Evolutionary conservation across 139 green algal genomes (phyloP).

Genomic region (Penium margaritaceum): DNA sequence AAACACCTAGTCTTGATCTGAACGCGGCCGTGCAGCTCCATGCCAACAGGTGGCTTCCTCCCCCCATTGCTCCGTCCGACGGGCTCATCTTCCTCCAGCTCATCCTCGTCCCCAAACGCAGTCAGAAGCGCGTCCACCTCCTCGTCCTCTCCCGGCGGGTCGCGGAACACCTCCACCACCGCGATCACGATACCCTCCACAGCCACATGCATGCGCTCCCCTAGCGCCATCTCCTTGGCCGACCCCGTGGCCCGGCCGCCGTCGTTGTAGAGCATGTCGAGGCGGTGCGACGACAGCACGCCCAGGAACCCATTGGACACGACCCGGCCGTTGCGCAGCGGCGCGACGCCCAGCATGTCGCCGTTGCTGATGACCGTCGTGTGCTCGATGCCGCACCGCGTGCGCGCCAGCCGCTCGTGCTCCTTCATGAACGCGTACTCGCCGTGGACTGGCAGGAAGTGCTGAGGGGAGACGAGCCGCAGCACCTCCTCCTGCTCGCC

Average conservation of each 20-base stretch:
- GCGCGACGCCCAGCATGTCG: slow-evolving; percentile 83
- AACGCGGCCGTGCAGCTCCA: slow-evolving; percentile 47
- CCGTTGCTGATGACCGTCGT: slow-evolving; percentile 89
- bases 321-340: slow-evolving; percentile 63
- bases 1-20: slow-evolving; percentile 80
- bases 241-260: slow-evolving; percentile 76
- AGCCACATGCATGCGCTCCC: slow-evolving; percentile 72
- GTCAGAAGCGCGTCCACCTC: too few relatives aligned
- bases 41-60: too few relatives aligned
- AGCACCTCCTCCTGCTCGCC: slow-evolving; percentile 79
- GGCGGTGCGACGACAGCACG: not conserved
- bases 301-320: slow-evolving; percentile 56
- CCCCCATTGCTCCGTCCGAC: not conserved
- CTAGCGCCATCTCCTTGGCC: slow-evolving; percentile 75
- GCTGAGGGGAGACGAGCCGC: slow-evolving; percentile 80
- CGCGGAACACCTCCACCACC: slow-evolving; percentile 26
- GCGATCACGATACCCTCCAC: slow-evolving; percentile 83
- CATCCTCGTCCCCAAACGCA: not conserved
- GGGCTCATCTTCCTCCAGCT: not conserved
- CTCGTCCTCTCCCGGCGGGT: not conserved
- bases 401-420: slow-evolving; percentile 71
- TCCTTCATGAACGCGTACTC: slow-evolving; percentile 91
- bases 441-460: slow-evolving; percentile 96
- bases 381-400: slow-evolving; percentile 50
- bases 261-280: slow-evolving; percentile 77